These are phyloP conservation scores for Alternaria novae-zelandiae DNA, from an alignment of 2,329 filamentous ascomycete genomes.

Conservation along the genomic window DNA sequence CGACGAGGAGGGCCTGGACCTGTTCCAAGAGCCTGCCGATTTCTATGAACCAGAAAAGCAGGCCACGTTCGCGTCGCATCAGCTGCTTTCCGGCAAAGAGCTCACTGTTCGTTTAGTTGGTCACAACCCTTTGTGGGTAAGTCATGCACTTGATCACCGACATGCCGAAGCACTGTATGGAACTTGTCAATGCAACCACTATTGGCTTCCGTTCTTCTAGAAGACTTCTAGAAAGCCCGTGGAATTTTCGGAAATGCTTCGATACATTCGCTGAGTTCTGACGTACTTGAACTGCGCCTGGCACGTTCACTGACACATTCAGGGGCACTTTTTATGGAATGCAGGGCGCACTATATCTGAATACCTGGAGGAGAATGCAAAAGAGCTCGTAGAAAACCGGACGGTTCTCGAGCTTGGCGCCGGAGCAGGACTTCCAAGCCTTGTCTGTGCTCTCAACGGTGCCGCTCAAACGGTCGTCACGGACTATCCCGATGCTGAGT, in stretches of 20 bases:
- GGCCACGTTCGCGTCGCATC: constrained; percentile 75
- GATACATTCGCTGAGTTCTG: background rate
- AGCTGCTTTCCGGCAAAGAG: constrained; percentile 68
- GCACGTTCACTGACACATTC: constrained; percentile 21
- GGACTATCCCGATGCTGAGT: constrained; percentile 84
- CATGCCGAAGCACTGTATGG: background rate
- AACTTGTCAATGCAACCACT: background rate
- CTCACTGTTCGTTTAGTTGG: constrained; percentile 81
- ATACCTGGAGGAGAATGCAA: constrained; percentile 75
- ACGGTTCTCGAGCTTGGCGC: constrained; percentile 90
- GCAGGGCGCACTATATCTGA: constrained; percentile 78
- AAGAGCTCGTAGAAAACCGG: constrained; percentile 65
- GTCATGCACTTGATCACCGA: constrained; percentile 21
- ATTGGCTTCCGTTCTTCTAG: background rate
- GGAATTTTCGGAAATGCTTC: background rate
- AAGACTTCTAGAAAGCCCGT: background rate
- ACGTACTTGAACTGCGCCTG: background rate
- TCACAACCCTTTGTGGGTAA: constrained; percentile 83
- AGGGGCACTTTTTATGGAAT: constrained; percentile 90
- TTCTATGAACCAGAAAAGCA: constrained; percentile 81
- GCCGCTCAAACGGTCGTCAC: constrained; percentile 75
- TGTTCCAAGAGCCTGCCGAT: constrained; percentile 82
- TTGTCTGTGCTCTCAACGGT: constrained; percentile 76
- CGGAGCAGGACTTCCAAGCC: constrained; percentile 81
- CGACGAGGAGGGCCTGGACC: constrained; percentile 51